Base-by-base conservation (phyloP, 192 early-diverging fungal genomes). In the Anaeromyces robustus region DNA sequence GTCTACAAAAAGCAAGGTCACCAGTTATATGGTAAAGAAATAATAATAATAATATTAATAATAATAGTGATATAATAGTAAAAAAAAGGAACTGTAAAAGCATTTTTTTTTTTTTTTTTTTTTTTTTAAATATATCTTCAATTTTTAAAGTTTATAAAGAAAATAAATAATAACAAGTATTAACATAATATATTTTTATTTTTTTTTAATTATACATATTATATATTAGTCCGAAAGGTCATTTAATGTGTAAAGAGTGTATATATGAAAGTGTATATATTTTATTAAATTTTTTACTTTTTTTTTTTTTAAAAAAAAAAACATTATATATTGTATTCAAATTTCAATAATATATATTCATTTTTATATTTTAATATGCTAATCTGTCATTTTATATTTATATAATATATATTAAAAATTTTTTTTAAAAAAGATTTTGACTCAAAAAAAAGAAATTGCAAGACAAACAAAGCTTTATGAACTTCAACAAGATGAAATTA, bases 191-290 rank as follows among this genome's bases (percentile, higher is more conserved):
- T 16, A 16, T 41, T 16, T 41, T 16, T 12, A 16, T 16, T 16
- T 41, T 16, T 1, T 16, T 41, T 16, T 41, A 41, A 16, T 41
- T 41, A 16, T 41, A 41, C 1, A 12, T 16, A 12, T 1, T 16
- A 3, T 16, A 22, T 52, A 16, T 16, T 52, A 52, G 43, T 77
- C 80, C 86, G 4, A 84, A 92, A 43, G 96, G 95, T 3, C 96
- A 98, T 84, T 83, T 97, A n/a, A 87, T 92, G 0, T 98, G 96
- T 85, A 92, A 90, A 52, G 96, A 97, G 80, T 98, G 96, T 83
- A 92, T 94, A 43, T 92, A 93, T 81, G 91, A 94, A 81, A 93
- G 43, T 98, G 96, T 83, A 92, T 93, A 37, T 92, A 93, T 80
- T n/a, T n/a, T n/a, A n/a, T n/a, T n/a, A n/a, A n/a, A n/a, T n/a